Evolutionary conservation across 2,329 filamentous ascomycete species (phyloP), one percentile per base, ranked within the genome.

Genomic region (Sclerotinia sclerotiorum): DNA sequence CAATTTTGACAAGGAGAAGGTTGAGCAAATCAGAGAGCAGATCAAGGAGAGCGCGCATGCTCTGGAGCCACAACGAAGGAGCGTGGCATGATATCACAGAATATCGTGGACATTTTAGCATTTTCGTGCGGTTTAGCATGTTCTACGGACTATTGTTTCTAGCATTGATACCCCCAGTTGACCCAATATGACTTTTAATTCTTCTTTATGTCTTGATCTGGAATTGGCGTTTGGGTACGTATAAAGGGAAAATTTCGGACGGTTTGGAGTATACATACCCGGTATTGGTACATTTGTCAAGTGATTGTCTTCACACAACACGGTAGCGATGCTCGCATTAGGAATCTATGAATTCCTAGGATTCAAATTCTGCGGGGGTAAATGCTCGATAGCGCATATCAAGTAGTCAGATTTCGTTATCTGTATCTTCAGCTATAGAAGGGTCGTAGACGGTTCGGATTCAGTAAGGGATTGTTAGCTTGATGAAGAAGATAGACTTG

Each of bases 11-110:
- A 83, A 87, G 19, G 81, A 81, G 58, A 85, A 88, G 51, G 79
- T 89, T 17, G 83, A 86, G 58, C 81, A 82, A 2, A 81, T 88
- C 49, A 88, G 86, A 74, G 83, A 86, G 66, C 87, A 87, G 68
- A 79, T 90, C 21, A 79, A 83, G 61, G 83, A 84, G 64, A 74
- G 73, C 62, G 42, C 76, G 48, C 71, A 87, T 84, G 21, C 74
- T 85, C 52, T 69, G 19, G 75, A 76, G 44, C 69, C 71, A 48
- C 70, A 73, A 35, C 70, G 74, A 44, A 75, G 73, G 52, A 71
- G 70, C 0, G 67, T 74, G 42, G 72, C 73, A 15, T 74, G 39
- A 60, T 32, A 6, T 24, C n/a, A 19, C 39, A 39, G 42, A 81
- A 77, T 58, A 75, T 75, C 55, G 70, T 76, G 49, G 72, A 49